These are phyloP conservation scores for Penicillium atrosanguineum DNA, from an alignment of 495 filamentous ascomycete species.

Conservation along the genomic window DNA sequence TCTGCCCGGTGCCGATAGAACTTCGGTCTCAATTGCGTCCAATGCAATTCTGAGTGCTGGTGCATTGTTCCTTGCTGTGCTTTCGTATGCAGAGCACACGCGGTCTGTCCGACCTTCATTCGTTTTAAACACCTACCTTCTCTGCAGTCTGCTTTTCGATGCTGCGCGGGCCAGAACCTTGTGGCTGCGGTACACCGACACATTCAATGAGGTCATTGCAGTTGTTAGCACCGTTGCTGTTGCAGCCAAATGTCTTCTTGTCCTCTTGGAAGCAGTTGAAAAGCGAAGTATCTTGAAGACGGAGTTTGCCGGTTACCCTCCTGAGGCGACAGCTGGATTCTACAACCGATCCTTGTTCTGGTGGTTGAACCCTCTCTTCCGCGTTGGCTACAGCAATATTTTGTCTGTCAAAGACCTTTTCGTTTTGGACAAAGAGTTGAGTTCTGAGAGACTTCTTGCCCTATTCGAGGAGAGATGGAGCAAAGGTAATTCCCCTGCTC, in stretches of 20 bases:
- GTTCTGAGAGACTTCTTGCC: slow-evolving; percentile 36
- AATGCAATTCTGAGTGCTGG: slow-evolving; percentile 43
- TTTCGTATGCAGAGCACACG: slow-evolving; percentile 58
- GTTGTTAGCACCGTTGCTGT: slow-evolving; percentile 48
- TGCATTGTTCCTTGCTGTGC: slow-evolving; percentile 36
- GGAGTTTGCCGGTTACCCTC: slow-evolving; percentile 45
- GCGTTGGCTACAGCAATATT: slow-evolving; percentile 42
- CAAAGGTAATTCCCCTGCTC: slow-evolving; percentile 18
- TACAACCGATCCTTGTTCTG: slow-evolving; percentile 52
- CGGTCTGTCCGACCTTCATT: slow-evolving; percentile 56
- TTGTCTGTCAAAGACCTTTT: slow-evolving; percentile 47
- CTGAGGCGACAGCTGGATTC: slow-evolving; percentile 58
- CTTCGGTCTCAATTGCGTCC: slow-evolving; percentile 45
- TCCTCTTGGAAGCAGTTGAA: slow-evolving; percentile 52
- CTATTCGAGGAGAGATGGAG: slow-evolving; percentile 33
- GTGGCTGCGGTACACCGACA: slow-evolving; percentile 47
- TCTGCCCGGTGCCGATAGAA: slow-evolving; percentile 27
- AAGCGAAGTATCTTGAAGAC: slow-evolving; percentile 50
- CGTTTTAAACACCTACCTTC: slow-evolving; percentile 58
- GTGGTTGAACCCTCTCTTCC: slow-evolving; percentile 59
- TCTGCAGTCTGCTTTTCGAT: slow-evolving; percentile 60
- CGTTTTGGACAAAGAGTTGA: slow-evolving; percentile 43
- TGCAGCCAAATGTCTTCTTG: slow-evolving; percentile 46
- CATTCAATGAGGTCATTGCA: slow-evolving; percentile 34
- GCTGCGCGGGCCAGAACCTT: slow-evolving; percentile 53